phyloP scores from a whole-genome alignment of 2,329 filamentous ascomycete species.

The Alternaria rosae region DNA sequence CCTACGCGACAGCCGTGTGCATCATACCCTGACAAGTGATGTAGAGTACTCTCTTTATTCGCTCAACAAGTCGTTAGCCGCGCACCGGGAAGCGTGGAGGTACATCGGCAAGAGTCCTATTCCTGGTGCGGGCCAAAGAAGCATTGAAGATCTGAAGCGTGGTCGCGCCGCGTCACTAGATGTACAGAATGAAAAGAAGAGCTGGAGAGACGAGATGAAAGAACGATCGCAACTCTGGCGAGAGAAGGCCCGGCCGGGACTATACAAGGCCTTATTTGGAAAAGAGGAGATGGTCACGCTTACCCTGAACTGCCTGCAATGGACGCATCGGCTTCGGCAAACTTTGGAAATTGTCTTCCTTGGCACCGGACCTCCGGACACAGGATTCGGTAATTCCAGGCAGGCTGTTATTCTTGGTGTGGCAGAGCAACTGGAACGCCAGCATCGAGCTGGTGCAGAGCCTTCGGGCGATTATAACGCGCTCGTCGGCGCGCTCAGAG shows the following conservation, averaged over 20 bases:
- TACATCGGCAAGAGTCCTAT: conserved; percentile 3
- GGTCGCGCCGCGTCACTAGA: conserved; percentile 4
- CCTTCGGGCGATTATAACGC: conserved; percentile 16
- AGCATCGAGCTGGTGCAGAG: conserved; percentile 12
- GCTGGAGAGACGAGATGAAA: conserved; percentile 21
- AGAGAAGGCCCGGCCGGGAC: conserved; percentile 11
- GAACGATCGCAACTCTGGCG: conserved; percentile 17
- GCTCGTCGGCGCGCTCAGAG: conserved; percentile 15
- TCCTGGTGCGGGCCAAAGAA: neutral
- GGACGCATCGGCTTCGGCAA: conserved; percentile 18
- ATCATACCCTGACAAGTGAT: conserved; percentile 11
- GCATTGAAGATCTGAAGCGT: conserved; percentile 1
- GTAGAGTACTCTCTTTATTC: conserved; percentile 16
- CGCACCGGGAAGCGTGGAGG: conserved; percentile 22
- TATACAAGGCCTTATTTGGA: conserved; percentile 15
- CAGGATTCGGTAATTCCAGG: conserved; percentile 9
- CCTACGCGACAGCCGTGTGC: conserved; percentile 16
- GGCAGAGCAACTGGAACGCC: conserved; percentile 17
- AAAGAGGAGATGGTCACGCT: conserved; percentile 16
- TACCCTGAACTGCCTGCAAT: conserved; percentile 3
- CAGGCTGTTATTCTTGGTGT: conserved; percentile 19
- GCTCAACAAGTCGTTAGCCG: conserved; percentile 21
- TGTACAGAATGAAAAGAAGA: conserved; percentile 3
- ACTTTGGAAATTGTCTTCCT: conserved; percentile 20
- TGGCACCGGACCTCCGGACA: conserved; percentile 13